These are phyloP conservation scores for Escovopsis sp. DNA, from an alignment of 2,329 filamentous ascomycete species.

Conservation along the genomic window DNA sequence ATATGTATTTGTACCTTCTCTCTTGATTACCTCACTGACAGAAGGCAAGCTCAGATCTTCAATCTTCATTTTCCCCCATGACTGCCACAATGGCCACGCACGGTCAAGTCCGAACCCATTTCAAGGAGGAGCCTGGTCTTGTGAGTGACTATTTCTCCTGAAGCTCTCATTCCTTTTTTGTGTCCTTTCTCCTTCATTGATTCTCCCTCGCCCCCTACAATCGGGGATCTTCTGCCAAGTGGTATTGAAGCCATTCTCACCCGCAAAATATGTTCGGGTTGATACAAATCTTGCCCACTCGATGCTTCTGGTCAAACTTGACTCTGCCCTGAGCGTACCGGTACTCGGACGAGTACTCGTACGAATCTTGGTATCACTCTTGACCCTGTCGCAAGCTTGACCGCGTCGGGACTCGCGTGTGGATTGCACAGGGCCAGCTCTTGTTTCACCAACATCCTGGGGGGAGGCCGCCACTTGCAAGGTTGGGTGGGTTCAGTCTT, in stretches of 20 bases:
- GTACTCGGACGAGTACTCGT: not conserved
- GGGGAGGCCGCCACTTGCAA: conserved; percentile 12
- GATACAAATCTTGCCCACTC: no score
- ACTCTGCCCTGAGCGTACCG: not conserved
- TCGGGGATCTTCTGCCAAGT: no score
- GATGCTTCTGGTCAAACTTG: no score
- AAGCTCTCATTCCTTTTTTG: not conserved
- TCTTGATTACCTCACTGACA: not conserved
- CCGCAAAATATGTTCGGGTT: not conserved
- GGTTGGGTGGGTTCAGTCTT: conserved; percentile 12
- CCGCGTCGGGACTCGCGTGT: conserved; percentile 26
- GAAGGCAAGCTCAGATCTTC: not conserved
- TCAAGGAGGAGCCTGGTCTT: conserved; percentile 17
- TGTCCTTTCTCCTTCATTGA: not conserved
- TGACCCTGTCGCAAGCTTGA: conserved; percentile 28
- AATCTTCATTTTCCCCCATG: conserved; percentile 6
- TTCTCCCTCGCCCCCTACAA: not conserved
- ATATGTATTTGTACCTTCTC: no score
- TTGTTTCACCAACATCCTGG: conserved; percentile 38
- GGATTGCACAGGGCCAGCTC: conserved; percentile 32
- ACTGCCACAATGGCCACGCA: conserved; percentile 17
- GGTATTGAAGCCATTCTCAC: no score
- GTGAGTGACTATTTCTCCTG: conserved; percentile 12
- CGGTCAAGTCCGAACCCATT: conserved; percentile 15
- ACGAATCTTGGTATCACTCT: not conserved